Percentiles rank a stretch among this genome's conserved stretches.
phyloP scores from a whole-genome alignment of 768 basidiomycete species.

The Sarcomyxa edulis region DNA sequence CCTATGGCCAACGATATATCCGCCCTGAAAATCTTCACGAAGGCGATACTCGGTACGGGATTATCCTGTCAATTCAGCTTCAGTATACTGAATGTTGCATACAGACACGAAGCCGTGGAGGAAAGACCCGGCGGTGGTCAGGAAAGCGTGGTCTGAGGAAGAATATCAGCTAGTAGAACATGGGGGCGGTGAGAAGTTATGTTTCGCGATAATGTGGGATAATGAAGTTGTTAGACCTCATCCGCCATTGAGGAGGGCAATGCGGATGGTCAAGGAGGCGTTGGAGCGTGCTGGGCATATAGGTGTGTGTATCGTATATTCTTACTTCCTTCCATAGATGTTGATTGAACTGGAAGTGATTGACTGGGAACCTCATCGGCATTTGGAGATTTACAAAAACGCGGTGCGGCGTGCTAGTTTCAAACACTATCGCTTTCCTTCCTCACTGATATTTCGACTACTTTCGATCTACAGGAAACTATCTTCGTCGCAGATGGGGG shows the following conservation, averaged over 20 bases:
- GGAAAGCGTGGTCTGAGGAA: constrained; percentile 41
- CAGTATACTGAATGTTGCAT: no score
- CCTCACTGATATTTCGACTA: constrained; percentile 1
- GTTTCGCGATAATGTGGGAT: constrained; percentile 49
- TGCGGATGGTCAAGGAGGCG: constrained; percentile 38
- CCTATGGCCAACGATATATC: constrained; percentile 47
- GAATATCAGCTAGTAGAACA: constrained; percentile 42
- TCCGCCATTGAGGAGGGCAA: constrained; percentile 47
- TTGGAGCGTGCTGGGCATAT: constrained; percentile 43
- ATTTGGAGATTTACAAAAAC: constrained; percentile 44
- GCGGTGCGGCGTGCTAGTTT: constrained; percentile 25
- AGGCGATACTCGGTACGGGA: constrained; percentile 48
- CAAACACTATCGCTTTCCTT: background rate
- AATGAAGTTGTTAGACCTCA: constrained; percentile 42
- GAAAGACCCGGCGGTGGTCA: constrained; percentile 43
- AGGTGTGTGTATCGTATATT: background rate
- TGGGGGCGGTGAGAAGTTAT: constrained; percentile 36
- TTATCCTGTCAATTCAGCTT: no score
- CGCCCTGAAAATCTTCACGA: constrained; percentile 50
- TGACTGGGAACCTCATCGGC: constrained; percentile 56
- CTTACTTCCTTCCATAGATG: background rate
- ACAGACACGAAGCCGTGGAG: constrained; percentile 48
- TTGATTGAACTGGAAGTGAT: constrained; percentile 42
- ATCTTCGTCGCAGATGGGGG: constrained; percentile 48
- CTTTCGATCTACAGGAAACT: constrained; percentile 29